Evolutionary conservation across 2,329 filamentous ascomycete genomes (phyloP).

Genomic region (Claviceps cyperi): DNA sequence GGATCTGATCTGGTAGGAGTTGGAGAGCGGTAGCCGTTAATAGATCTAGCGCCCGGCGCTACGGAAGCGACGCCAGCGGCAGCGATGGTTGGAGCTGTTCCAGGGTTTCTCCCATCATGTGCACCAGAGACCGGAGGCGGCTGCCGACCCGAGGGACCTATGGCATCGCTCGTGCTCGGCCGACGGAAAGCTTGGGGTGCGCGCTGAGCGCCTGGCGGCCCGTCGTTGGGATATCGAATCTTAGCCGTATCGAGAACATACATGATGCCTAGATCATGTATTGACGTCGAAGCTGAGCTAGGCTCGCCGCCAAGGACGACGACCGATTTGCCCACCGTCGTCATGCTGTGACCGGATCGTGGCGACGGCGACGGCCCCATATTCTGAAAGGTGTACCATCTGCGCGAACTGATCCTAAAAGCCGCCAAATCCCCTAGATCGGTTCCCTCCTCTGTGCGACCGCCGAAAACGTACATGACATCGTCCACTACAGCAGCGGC

Average conservation of each 20-base stretch:
- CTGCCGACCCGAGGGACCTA: conserved; percentile 17
- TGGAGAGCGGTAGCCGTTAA: conserved; percentile 27
- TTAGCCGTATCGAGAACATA: conserved; percentile 92
- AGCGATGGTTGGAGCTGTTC: background rate
- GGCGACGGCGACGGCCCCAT: conserved; percentile 95
- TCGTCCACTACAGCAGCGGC: conserved; percentile 88
- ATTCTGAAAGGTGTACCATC: conserved; percentile 99
- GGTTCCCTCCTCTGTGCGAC: conserved; percentile 80
- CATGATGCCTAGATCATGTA: conserved; percentile 72
- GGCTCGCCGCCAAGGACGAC: conserved; percentile 90
- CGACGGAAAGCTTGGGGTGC: conserved; percentile 23
- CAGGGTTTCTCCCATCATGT: conserved; percentile 3
- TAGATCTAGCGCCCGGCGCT: conserved; percentile 16
- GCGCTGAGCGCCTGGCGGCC: conserved; percentile 24
- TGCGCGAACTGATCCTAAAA: conserved; percentile 55
- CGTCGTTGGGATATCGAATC: conserved; percentile 86
- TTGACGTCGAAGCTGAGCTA: conserved; percentile 67
- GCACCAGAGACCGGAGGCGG: conserved; percentile 17
- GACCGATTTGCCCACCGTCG: conserved; percentile 79
- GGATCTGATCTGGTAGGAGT: conserved; percentile 25
- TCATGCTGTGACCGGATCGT: conserved; percentile 95
- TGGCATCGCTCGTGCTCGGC: conserved; percentile 26
- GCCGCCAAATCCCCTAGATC: conserved; percentile 90
- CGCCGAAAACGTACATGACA: conserved; percentile 98
- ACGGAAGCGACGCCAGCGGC: background rate